These are phyloP conservation scores for Kwoniella europaea DNA, from an alignment of 768 basidiomycete species.

Conservation along the genomic window DNA sequence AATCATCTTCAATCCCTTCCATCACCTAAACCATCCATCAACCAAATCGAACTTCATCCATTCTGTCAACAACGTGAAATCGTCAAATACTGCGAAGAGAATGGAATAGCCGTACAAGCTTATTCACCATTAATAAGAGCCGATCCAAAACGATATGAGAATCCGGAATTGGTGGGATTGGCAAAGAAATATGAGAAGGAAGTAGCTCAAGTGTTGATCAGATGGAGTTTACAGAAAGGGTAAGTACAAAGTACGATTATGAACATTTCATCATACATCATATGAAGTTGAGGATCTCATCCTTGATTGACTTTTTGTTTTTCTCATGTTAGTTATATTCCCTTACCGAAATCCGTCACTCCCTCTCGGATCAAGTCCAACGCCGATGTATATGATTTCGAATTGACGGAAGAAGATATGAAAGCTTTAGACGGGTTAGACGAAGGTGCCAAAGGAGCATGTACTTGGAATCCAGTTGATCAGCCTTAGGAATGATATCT, in stretches of 20 bases:
- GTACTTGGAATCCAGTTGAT: slow-evolving; percentile 78
- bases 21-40: slow-evolving; percentile 47
- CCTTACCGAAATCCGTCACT: slow-evolving; percentile 80
- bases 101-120: slow-evolving; percentile 63
- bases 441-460: slow-evolving; percentile 71
- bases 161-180: slow-evolving; percentile 37
- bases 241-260: slow-evolving; percentile 38
- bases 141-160: slow-evolving; percentile 62
- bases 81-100: slow-evolving; percentile 70
- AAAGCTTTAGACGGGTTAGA: slow-evolving; percentile 70
- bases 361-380: slow-evolving; percentile 66
- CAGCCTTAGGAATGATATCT: slow-evolving; percentile 19
- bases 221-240: slow-evolving; percentile 63
- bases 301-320: no score
- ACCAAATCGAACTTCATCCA: slow-evolving; percentile 58
- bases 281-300: no score
- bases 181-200: slow-evolving; percentile 53
- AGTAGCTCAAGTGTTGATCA: slow-evolving; percentile 60
- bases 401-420: slow-evolving; percentile 71
- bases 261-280: no score
- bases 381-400: slow-evolving; percentile 66
- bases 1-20: slow-evolving; percentile 51
- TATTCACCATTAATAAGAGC: slow-evolving; percentile 49
- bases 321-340: no score
- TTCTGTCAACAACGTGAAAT: slow-evolving; percentile 78